phyloP scores from a whole-genome alignment of 345 rosid genomes.

The Gossypium turneri region DNA sequence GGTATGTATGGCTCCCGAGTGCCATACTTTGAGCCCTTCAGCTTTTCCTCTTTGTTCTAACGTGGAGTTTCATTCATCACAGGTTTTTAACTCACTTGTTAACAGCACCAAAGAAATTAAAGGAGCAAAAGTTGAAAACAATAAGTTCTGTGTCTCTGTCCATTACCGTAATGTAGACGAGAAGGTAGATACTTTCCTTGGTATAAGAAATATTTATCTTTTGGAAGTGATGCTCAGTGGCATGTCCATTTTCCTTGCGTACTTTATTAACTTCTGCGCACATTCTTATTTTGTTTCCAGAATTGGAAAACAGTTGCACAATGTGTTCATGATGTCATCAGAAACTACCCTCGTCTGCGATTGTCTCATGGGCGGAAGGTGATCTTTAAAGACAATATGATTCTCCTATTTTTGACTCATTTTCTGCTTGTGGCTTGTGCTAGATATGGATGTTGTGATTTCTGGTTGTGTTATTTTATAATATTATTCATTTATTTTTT shows the following conservation, averaged over 20 bases:
- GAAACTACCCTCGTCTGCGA: constrained; percentile 48
- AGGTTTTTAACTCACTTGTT: constrained; percentile 63
- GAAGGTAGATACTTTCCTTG: constrained; percentile 34
- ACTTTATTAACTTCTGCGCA: not conserved
- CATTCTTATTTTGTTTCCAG: constrained; percentile 32
- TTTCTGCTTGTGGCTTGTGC: not conserved
- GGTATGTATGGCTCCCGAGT: constrained; percentile 30
- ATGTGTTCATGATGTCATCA: constrained; percentile 48
- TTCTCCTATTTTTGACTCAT: not conserved
- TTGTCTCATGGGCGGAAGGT: constrained; percentile 84
- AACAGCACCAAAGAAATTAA: constrained; percentile 56
- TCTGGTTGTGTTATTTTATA: not conserved
- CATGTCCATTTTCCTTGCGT: not conserved
- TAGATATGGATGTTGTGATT: not conserved
- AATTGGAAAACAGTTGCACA: constrained; percentile 55
- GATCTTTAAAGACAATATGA: constrained; percentile 10
- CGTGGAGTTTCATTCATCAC: constrained; percentile 16
- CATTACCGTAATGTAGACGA: constrained; percentile 93
- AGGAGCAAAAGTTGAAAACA: constrained; percentile 79
- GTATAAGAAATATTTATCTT: not conserved
- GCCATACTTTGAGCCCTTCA: not conserved
- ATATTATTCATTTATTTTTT: not conserved
- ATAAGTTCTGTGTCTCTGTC: constrained; percentile 88
- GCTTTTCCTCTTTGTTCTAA: constrained; percentile 11
- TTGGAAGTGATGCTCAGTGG: not conserved